phyloP scores from a whole-genome alignment of 177 flowering plant species.

The Telopea speciosissima region DNA sequence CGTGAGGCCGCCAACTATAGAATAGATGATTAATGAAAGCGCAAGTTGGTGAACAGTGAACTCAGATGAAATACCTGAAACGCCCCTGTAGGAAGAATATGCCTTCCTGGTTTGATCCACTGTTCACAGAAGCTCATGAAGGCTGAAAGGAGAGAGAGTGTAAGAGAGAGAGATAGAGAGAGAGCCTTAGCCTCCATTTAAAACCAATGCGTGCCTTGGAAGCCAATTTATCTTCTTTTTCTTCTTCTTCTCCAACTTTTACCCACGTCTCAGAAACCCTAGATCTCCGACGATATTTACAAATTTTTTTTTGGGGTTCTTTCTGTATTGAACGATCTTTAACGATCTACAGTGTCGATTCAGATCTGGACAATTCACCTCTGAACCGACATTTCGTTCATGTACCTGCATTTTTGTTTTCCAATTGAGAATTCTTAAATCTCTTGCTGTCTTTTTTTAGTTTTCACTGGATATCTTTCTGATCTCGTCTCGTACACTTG shows the following conservation, averaged over 20 bases:
- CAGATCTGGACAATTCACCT: conserved; percentile 18
- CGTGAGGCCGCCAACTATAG: too few relatives aligned
- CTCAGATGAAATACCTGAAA: neutral
- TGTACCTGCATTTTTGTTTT: conserved; percentile 1
- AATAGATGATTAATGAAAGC: too few relatives aligned
- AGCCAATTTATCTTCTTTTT: conserved; percentile 13
- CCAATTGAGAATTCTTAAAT: neutral
- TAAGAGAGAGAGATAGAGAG: too few relatives aligned
- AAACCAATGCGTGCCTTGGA: conserved; percentile 30
- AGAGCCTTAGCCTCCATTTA: conserved; percentile 25
- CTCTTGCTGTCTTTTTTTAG: too few relatives aligned
- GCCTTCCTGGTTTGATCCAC: conserved; percentile 6
- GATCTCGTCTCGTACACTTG: too few relatives aligned
- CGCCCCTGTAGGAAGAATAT: conserved; percentile 13
- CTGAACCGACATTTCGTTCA: neutral
- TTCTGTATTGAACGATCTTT: neutral
- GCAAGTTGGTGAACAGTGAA: too few relatives aligned
- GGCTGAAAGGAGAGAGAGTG: conserved; percentile 5
- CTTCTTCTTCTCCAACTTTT: neutral
- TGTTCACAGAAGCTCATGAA: neutral
- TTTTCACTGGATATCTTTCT: neutral
- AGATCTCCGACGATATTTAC: conserved; percentile 14
- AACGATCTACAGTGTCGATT: neutral
- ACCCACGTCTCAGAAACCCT: conserved; percentile 17
- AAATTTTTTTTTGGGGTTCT: too few relatives aligned